Evolutionary conservation across 1,284 basidiomycete species (phyloP), one percentile per base, ranked within the genome.

Genomic region (Marasmius oreades): DNA sequence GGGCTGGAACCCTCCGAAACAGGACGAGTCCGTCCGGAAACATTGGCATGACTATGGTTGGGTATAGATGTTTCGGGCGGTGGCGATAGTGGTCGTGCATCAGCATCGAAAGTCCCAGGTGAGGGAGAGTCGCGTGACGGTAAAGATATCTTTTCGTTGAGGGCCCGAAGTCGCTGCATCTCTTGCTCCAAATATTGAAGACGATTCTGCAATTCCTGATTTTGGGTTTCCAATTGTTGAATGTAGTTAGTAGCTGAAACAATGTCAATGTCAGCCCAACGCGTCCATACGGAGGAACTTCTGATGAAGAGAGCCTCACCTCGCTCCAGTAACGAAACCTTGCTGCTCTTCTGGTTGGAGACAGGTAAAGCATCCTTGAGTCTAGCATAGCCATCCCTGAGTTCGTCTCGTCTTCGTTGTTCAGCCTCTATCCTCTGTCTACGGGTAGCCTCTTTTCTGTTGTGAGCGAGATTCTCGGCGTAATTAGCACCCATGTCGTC

Each of bases 331-430:
- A 94, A 73, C 28, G 85, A 89, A n/a, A 92, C 88, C 70, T 95
- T 95, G 75, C 88, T 92, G 67, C 86, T 86, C 73, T 93, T 91
- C 77, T 93, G 91, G 71, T 90, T 92, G 14, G 89, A 90, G 47
- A 86, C 79, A 1, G 92, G 92, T 5, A 95, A 77, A 24, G 88
- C 88, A 59, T 92, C 90, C 73, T 92, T 93, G 67, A 95, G 77
- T 66, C 88, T 85, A 36, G 88, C 85, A 71, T 94, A 95, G 20
- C 92, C 93, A 65, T 93, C 90, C 60, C 92, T 80, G 57, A 94
- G 79, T 72, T 93, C 92, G 69, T 94, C 90, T 62, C 92, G 80
- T 57, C 93, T 80, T 53, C 90, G 77, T 75, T 95, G 90, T 69
- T 90, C 88, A n/a, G 89, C 89, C 73, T 91, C 88, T 59, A 91